phyloP scores from a whole-genome alignment of 2,329 filamentous ascomycete genomes.

The Cucurbitaria berberidis region DNA sequence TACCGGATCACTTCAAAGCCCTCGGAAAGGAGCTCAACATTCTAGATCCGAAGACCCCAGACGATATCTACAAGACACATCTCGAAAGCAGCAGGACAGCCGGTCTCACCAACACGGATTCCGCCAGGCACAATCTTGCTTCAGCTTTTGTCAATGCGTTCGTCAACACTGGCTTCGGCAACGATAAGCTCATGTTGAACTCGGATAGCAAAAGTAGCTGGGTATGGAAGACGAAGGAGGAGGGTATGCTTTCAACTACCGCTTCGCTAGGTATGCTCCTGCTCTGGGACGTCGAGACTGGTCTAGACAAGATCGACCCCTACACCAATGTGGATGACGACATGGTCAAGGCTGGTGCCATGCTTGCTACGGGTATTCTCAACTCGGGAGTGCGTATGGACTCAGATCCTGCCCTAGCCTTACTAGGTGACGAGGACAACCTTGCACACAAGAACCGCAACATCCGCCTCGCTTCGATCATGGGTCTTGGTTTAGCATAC shows the following conservation, averaged over 20 bases:
- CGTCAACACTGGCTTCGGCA: slow-evolving; percentile 92
- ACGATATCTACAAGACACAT: slow-evolving; percentile 99
- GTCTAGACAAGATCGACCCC: slow-evolving; percentile 91
- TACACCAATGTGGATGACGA: slow-evolving; percentile 86
- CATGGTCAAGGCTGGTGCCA: slow-evolving; percentile 87
- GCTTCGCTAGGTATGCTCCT: slow-evolving; percentile 91
- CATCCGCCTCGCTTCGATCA: slow-evolving; percentile 84
- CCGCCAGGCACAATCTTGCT: slow-evolving; percentile 91
- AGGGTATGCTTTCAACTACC: slow-evolving; percentile 95
- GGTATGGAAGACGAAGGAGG: slow-evolving; percentile 99
- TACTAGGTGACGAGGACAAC: slow-evolving; percentile 81
- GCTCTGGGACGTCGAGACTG: slow-evolving; percentile 91
- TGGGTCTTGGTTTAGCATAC: slow-evolving; percentile 94
- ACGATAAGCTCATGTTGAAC: slow-evolving; percentile 97
- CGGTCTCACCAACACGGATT: slow-evolving; percentile 93
- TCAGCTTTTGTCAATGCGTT: slow-evolving; percentile 97
- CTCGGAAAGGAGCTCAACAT: slow-evolving; percentile 97
- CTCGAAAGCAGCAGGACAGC: slow-evolving; percentile 93
- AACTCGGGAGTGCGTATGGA: slow-evolving; percentile 91
- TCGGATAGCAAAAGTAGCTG: slow-evolving; percentile 83
- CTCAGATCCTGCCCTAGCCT: slow-evolving; percentile 85
- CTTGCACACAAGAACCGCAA: slow-evolving; percentile 78
- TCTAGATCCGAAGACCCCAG: slow-evolving; percentile 92
- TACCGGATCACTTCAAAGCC: slow-evolving; percentile 92
- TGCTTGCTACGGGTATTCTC: slow-evolving; percentile 93